Percentiles rank a stretch among this genome's conserved stretches.
Evolutionary conservation across 176 grass and related monocot species (phyloP).

Genomic region (Saccharum officinarum): DNA sequence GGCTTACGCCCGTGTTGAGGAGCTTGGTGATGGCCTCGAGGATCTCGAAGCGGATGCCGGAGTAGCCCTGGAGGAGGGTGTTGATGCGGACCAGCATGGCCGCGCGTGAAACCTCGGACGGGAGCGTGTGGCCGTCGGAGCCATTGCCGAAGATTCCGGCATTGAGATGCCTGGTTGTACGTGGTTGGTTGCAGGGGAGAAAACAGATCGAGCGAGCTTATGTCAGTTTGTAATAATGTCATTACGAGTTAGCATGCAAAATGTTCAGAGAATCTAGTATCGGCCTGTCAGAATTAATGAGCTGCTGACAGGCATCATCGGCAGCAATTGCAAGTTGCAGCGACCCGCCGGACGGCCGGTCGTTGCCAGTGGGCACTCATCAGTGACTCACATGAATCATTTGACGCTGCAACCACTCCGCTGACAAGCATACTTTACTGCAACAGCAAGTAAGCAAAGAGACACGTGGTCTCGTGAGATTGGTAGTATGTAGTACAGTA

Average conservation of each 20-base stretch:
- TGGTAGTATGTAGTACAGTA: not conserved
- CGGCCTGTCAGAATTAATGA: not conserved
- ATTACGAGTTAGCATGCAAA: not conserved
- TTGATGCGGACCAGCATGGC: conserved; percentile 73
- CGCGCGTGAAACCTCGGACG: conserved; percentile 49
- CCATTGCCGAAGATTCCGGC: conserved; percentile 68
- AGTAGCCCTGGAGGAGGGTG: conserved; percentile 66
- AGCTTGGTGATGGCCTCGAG: conserved; percentile 60
- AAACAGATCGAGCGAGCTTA: not conserved
- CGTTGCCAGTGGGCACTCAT: not conserved
- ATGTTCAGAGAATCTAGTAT: not conserved
- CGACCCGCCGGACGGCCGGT: not conserved
- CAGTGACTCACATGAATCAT: not conserved
- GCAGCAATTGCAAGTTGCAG: not conserved
- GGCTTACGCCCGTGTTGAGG: conserved; percentile 53
- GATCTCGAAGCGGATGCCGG: conserved; percentile 73
- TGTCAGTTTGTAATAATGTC: too few species aligned
- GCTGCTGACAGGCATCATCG: not conserved
- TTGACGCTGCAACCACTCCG: not conserved
- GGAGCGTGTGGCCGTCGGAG: conserved; percentile 45
- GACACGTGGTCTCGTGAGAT: too few species aligned
- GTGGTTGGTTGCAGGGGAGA: not conserved
- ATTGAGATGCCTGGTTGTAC: conserved; percentile 48
- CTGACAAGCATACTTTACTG: not conserved
- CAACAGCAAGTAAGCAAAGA: not conserved